A percentile compares a stretch with the other conserved stretches of the same genome.
Evolutionary conservation across 257 asterid genomes (phyloP).

Genomic region (Salvia rosmarinus): DNA sequence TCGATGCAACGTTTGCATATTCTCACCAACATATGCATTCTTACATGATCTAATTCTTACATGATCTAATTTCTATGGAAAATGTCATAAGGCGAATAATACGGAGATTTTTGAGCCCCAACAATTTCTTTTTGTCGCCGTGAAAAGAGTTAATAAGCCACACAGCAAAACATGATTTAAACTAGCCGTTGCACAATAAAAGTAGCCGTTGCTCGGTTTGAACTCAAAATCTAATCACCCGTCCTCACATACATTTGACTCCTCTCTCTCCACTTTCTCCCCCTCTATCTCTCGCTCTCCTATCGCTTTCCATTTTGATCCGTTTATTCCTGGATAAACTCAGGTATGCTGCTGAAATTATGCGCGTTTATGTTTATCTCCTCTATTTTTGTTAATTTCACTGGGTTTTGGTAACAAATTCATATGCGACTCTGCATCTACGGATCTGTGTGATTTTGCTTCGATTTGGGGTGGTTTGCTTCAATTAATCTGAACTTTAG

Average conservation of each 20-base stretch:
- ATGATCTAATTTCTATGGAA: no score
- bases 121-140: constrained; percentile 26
- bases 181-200: constrained; percentile 32
- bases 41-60: no score
- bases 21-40: no score
- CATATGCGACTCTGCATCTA: neutral
- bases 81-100: no score
- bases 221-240: constrained; percentile 29
- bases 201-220: constrained; percentile 32
- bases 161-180: constrained; percentile 13
- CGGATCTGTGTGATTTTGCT: constrained; percentile 1
- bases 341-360: constrained; percentile 10
- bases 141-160: constrained; percentile 10
- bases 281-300: constrained; percentile 3
- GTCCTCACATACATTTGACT: neutral
- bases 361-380: neutral
- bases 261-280: neutral
- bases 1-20: no score
- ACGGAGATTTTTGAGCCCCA: neutral
- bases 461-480: constrained; percentile 6
- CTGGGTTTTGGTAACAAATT: constrained; percentile 11
- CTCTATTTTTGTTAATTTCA: constrained; percentile 10
- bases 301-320: constrained; percentile 19
- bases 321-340: constrained; percentile 25
- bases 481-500: neutral